phyloP scores from a whole-genome alignment of 257 asterid genomes.

The Fraxinus excelsior region DNA sequence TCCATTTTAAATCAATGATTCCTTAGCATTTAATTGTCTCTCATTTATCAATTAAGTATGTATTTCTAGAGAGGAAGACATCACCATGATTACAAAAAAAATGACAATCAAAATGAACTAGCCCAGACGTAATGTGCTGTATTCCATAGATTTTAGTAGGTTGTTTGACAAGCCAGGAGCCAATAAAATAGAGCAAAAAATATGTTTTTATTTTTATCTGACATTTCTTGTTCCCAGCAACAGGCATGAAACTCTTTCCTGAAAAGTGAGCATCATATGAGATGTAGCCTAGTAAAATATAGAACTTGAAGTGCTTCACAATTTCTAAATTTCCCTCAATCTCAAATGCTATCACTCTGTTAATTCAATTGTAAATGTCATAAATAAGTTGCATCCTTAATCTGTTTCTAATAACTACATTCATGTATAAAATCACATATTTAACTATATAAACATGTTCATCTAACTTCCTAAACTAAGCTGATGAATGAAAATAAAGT shows the following conservation, averaged over 20 bases:
- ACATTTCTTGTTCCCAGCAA: slow-evolving; percentile 4
- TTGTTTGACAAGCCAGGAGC: not conserved
- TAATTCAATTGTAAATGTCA: slow-evolving; percentile 1
- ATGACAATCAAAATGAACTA: not conserved
- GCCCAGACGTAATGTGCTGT: not conserved
- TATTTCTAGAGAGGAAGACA: slow-evolving; percentile 4
- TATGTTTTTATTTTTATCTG: not conserved
- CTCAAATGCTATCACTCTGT: not conserved
- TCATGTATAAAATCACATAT: not conserved
- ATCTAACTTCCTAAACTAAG: slow-evolving; percentile 1
- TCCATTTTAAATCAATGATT: not conserved
- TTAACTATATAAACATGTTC: not conserved
- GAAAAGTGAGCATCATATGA: not conserved
- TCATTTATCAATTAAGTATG: not conserved
- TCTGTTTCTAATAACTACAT: not conserved
- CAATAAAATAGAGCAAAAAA: not conserved
- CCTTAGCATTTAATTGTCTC: not conserved
- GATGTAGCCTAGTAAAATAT: slow-evolving; percentile 6
- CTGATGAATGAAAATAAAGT: slow-evolving; percentile 3
- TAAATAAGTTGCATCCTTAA: not conserved
- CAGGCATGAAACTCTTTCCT: not conserved
- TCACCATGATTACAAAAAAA: not conserved
- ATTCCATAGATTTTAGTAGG: not conserved
- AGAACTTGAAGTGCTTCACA: not conserved
- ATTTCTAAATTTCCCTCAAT: not conserved